phyloP scores from a whole-genome alignment of 768 basidiomycete genomes.

The Suillus clintonianus region DNA sequence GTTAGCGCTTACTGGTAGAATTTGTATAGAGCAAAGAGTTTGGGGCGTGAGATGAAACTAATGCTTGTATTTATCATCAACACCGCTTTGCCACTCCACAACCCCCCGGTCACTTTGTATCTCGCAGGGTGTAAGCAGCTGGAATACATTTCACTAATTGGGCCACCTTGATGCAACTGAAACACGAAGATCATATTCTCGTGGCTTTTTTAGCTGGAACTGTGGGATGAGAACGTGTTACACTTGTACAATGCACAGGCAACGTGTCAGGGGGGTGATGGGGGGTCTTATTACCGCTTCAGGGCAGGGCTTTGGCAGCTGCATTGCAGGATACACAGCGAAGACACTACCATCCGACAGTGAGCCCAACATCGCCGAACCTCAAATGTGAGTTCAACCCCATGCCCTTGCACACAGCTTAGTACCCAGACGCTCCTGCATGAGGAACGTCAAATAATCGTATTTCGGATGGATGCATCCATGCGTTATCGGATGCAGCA shows the following conservation, averaged over 20 bases:
- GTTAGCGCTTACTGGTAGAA: not conserved
- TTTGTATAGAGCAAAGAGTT: not conserved
- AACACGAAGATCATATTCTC: not conserved
- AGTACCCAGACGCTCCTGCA: not conserved
- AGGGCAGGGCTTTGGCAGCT: conserved; percentile 26
- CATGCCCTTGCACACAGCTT: not conserved
- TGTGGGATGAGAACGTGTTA: conserved; percentile 5
- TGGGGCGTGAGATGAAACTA: not conserved
- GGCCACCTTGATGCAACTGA: not conserved
- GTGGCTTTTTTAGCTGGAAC: conserved; percentile 3
- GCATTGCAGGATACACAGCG: not conserved
- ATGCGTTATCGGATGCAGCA: conserved; percentile 38
- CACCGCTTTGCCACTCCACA: conserved; percentile 4
- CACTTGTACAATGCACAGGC: conserved; percentile 18
- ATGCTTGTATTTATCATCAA: conserved; percentile 11
- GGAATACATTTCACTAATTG: not conserved
- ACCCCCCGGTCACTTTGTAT: not conserved
- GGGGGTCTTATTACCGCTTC: conserved; percentile 23
- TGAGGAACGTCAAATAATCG: not conserved
- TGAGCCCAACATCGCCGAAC: conserved; percentile 22
- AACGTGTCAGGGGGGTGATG: conserved; percentile 9
- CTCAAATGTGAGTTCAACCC: conserved; percentile 39
- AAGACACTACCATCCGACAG: conserved; percentile 14
- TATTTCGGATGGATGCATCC: conserved; percentile 51
- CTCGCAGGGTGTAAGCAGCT: not conserved